These are phyloP conservation scores for Aspergillus pseudonomiae DNA, from an alignment of 2,329 filamentous ascomycete genomes.

Conservation along the genomic window DNA sequence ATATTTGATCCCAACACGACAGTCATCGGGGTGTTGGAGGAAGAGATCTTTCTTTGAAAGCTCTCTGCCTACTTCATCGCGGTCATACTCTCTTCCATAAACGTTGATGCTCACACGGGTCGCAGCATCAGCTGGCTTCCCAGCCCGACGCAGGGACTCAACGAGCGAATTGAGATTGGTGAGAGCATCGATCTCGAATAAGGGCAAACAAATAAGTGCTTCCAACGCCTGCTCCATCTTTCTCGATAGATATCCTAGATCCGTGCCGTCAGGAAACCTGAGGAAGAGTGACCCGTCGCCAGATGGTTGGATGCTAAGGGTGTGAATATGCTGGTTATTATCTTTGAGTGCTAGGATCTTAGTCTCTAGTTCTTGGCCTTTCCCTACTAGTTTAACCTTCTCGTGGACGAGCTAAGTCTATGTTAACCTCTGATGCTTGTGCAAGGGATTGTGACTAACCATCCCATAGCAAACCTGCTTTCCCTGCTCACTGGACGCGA, in stretches of 20 bases:
- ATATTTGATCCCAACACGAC: background rate
- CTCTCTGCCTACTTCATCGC: background rate
- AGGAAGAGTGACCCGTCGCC: background rate
- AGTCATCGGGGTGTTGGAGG: background rate
- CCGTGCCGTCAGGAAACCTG: background rate
- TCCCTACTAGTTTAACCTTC: background rate
- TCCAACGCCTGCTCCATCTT: background rate
- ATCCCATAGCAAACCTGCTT: background rate
- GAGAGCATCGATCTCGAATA: background rate
- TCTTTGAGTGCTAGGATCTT: background rate
- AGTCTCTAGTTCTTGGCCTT: background rate
- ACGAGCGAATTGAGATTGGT: background rate
- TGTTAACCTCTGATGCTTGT: background rate
- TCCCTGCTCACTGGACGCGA: background rate
- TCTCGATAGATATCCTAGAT: background rate
- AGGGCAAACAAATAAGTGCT: background rate
- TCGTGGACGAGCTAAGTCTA: background rate
- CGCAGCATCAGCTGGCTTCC: slow-evolving; percentile 5
- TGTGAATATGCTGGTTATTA: background rate
- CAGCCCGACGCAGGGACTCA: background rate
- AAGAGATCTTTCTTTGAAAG: background rate
- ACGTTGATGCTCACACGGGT: slow-evolving; percentile 8
- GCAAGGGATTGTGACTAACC: background rate
- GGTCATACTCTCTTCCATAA: slow-evolving; percentile 1
- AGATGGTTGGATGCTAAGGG: background rate